phyloP scores from a whole-genome alignment of 2,329 filamentous ascomycete species.

The Ophiostoma pallidulum region DNA sequence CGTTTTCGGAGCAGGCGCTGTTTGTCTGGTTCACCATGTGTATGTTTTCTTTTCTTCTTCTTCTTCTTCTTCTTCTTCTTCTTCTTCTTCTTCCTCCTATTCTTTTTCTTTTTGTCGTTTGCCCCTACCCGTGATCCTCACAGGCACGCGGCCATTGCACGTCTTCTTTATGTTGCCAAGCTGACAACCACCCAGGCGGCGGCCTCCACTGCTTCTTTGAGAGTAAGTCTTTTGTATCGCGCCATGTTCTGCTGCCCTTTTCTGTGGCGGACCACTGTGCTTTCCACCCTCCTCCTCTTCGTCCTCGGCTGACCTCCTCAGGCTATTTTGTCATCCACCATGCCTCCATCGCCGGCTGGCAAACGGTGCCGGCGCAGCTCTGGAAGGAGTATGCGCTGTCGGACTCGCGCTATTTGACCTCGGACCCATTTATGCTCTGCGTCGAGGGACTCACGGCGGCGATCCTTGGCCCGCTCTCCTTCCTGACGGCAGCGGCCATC shows the following conservation, averaged over 20 bases:
- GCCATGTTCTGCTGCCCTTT: too few species aligned
- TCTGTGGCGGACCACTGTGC: neutral
- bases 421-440: slow-evolving; percentile 75
- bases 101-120: too few species aligned
- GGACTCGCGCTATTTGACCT: slow-evolving; percentile 77
- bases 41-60: slow-evolving; percentile 32
- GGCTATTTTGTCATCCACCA: slow-evolving; percentile 71
- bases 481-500: slow-evolving; percentile 38
- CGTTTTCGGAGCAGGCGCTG: slow-evolving; percentile 32
- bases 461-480: slow-evolving; percentile 50
- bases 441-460: slow-evolving; percentile 73
- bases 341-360: slow-evolving; percentile 51
- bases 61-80: too few species aligned
- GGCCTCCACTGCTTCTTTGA: slow-evolving; percentile 76
- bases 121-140: too few species aligned
- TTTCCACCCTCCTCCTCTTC: neutral
- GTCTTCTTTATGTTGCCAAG: too few species aligned
- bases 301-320: neutral
- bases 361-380: slow-evolving; percentile 70
- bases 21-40: slow-evolving; percentile 48
- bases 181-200: slow-evolving; percentile 35
- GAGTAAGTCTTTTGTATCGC: slow-evolving; percentile 37
- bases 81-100: too few species aligned
- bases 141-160: too few species aligned
- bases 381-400: slow-evolving; percentile 91